Conservation (phyloP, 2,329 filamentous ascomycete species). For the Leptographium flavum region DNA sequence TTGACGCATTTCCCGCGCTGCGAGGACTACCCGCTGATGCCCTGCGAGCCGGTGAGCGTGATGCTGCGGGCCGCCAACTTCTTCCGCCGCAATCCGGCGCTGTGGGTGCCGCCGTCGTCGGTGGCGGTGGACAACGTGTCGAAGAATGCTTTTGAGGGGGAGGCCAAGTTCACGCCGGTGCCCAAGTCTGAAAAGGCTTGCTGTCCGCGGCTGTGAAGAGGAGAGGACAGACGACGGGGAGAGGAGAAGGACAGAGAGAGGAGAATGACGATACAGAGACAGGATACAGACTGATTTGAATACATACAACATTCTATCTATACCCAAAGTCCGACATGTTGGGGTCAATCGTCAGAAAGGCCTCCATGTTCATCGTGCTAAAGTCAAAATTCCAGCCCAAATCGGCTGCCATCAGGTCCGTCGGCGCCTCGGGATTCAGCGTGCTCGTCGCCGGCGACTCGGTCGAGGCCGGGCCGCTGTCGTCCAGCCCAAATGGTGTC, state of each 20-base stretch:
- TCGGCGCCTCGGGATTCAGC: conserved; percentile 1
- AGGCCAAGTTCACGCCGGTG: no score
- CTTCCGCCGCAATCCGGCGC: conserved; percentile 62
- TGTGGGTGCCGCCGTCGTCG: conserved; percentile 62
- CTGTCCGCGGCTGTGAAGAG: no score
- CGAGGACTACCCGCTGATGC: conserved; percentile 90
- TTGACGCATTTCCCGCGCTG: conserved; percentile 79
- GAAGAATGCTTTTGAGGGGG: background rate
- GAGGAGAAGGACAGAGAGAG: no score
- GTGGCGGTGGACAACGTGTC: background rate
- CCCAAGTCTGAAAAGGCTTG: no score
- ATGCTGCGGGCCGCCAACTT: conserved; percentile 69
- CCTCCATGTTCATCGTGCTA: conserved; percentile 11
- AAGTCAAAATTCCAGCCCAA: conserved; percentile 12
- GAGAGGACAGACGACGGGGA: no score
- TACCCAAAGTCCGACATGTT: conserved; percentile 6
- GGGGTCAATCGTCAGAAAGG: conserved; percentile 10
- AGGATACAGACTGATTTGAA: no score
- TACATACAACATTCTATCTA: no score
- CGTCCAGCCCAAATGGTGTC: conserved; percentile 2
- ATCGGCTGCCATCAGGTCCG: conserved; percentile 9
- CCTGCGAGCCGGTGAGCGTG: conserved; percentile 69
- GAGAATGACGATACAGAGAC: no score
- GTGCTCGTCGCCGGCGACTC: background rate
- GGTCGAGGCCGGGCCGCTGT: background rate